Conservation (phyloP, 805 yeast species). For the Ogataea methanolica region DNA sequence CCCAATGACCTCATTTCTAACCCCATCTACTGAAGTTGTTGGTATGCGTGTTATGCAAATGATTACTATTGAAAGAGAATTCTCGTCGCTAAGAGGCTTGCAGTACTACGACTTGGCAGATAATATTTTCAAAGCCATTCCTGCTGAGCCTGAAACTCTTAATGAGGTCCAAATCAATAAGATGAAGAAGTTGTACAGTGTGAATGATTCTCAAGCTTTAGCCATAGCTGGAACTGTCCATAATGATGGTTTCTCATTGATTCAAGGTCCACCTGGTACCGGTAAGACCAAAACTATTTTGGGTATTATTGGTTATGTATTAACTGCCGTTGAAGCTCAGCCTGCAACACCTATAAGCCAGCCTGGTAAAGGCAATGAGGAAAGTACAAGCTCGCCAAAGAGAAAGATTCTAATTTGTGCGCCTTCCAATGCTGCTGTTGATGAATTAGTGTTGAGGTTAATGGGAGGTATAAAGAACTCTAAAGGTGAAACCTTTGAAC, state of each 20-base stretch:
- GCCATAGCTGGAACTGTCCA: constrained; percentile 76
- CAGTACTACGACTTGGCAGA: constrained; percentile 74
- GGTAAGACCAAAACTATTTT: constrained; percentile 97
- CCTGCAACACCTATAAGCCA: constrained; percentile 5
- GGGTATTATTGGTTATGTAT: constrained; percentile 79
- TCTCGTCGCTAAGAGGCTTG: constrained; percentile 73
- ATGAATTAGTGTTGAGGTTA: constrained; percentile 82
- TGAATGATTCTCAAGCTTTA: constrained; percentile 85
- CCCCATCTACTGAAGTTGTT: constrained; percentile 59
- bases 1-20: constrained; percentile 49
- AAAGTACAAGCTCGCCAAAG: constrained; percentile 13
- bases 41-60: constrained; percentile 78
- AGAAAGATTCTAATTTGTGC: constrained; percentile 85
- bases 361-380: constrained; percentile 7
- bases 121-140: constrained; percentile 61
- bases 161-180: constrained; percentile 34
- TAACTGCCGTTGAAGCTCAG: constrained; percentile 33
- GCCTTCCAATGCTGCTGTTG: constrained; percentile 98
- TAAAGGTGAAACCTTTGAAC: constrained; percentile 48
- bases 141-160: constrained; percentile 39
- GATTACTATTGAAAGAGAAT: constrained; percentile 93
- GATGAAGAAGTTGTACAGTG: constrained; percentile 47
- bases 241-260: constrained; percentile 75
- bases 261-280: constrained; percentile 99
- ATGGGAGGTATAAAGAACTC: constrained; percentile 63